These are phyloP conservation scores for Neurospora hispaniola DNA, from an alignment of 495 filamentous ascomycete genomes.

Conservation along the genomic window DNA sequence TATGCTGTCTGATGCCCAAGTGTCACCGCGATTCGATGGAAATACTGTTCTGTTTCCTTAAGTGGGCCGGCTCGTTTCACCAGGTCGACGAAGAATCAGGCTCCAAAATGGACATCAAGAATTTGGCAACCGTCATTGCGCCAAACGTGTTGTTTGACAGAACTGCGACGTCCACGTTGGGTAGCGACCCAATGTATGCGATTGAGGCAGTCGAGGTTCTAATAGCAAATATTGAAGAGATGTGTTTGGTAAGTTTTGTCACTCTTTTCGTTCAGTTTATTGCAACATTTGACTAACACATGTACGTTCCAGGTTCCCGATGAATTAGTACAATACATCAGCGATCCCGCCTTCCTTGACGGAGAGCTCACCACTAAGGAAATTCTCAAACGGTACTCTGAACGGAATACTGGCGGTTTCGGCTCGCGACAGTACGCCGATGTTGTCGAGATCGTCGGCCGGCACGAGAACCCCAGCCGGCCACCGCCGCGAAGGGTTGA, in stretches of 20 bases:
- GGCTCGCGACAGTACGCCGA: constrained; percentile 47
- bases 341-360: constrained; percentile 70
- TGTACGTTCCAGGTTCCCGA: constrained; percentile 63
- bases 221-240: constrained; percentile 86
- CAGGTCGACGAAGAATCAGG: constrained; percentile 86
- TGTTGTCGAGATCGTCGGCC: constrained; percentile 42
- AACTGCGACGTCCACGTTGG: constrained; percentile 50
- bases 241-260: constrained; percentile 73
- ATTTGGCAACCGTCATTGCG: constrained; percentile 95
- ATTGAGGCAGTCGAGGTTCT: constrained; percentile 85
- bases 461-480: constrained; percentile 35
- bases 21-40: constrained; percentile 89
- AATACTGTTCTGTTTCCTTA: constrained; percentile 91
- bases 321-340: constrained; percentile 76
- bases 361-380: constrained; percentile 93
- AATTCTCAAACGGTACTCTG: constrained; percentile 81
- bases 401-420: constrained; percentile 50
- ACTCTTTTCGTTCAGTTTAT: background rate
- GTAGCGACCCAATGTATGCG: constrained; percentile 76
- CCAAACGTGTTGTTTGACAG: constrained; percentile 85
- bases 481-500: constrained; percentile 52
- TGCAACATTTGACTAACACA: constrained; percentile 11
- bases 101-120: constrained; percentile 98
- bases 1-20: constrained; percentile 90
- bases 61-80: constrained; percentile 95